Conservation (phyloP, 192 early-diverging fungal genomes). For the Martensiomyces pterosporus region DNA sequence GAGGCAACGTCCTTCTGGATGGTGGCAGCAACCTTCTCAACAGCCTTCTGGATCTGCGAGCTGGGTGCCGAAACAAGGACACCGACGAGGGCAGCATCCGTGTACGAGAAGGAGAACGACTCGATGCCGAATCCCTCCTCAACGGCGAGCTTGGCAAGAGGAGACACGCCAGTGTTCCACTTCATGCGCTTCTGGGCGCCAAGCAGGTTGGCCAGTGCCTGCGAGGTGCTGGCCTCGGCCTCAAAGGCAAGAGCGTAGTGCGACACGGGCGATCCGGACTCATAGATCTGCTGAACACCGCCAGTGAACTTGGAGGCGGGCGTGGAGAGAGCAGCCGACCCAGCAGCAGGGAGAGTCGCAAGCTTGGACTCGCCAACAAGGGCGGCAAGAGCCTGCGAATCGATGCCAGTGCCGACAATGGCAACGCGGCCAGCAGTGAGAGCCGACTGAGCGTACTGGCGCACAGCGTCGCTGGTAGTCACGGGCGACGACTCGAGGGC, state of each 20-base stretch:
- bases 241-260: conserved; percentile 84
- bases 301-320: conserved; percentile 70
- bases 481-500: conserved; percentile 63
- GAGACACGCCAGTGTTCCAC: conserved; percentile 58
- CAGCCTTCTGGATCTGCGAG: conserved; percentile 56
- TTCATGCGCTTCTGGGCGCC: conserved; percentile 60
- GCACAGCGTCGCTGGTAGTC: conserved; percentile 62
- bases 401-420: conserved; percentile 81
- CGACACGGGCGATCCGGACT: conserved; percentile 48
- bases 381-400: conserved; percentile 62
- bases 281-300: conserved; percentile 76
- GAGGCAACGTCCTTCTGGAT: conserved; percentile 58
- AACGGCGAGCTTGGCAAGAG: conserved; percentile 62
- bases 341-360: conserved; percentile 32
- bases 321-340: conserved; percentile 16
- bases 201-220: conserved; percentile 59
- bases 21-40: conserved; percentile 57
- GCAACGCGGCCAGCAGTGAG: conserved; percentile 74
- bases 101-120: conserved; percentile 83
- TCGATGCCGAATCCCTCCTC: conserved; percentile 55
- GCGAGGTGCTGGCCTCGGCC: conserved; percentile 65
- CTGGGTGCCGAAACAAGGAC: conserved; percentile 61
- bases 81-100: conserved; percentile 89
- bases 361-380: conserved; percentile 61
- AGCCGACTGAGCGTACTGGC: conserved; percentile 64